A percentile compares a stretch with the other conserved stretches of the same genome.
Conservation (phyloP, 2,329 filamentous ascomycete species). For the Byssochlamys sp. region DNA sequence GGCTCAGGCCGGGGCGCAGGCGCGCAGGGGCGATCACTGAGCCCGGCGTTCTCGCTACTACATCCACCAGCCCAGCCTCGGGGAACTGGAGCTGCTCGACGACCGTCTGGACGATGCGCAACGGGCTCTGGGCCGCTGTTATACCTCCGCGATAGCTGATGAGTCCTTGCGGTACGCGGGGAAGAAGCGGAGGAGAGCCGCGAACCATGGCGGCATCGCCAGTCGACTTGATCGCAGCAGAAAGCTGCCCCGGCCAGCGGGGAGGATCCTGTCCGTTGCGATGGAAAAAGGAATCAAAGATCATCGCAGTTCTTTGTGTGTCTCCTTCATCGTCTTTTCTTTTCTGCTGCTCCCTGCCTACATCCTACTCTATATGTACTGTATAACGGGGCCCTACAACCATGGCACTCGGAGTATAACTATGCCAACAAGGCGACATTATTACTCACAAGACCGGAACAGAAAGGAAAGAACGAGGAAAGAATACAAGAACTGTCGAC, state of each 20-base stretch:
- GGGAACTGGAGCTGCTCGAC: conserved; percentile 5
- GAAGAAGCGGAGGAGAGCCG: not conserved
- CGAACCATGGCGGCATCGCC: not conserved
- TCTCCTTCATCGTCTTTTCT: not conserved
- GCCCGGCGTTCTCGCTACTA: not conserved
- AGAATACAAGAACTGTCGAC: not conserved
- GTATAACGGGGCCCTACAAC: not conserved
- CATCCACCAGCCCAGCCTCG: not conserved
- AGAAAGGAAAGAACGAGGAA: not conserved
- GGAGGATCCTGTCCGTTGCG: not conserved
- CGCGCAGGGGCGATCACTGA: not conserved
- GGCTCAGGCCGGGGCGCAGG: not conserved
- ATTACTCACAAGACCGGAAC: not conserved
- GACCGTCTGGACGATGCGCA: conserved; percentile 10
- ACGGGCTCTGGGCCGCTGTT: conserved; percentile 4
- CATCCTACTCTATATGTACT: not conserved
- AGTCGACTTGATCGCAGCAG: not conserved
- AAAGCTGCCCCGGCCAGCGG: not conserved
- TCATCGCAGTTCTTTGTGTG: no score
- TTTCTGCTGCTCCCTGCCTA: not conserved
- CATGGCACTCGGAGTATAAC: not conserved
- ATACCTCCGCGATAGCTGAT: conserved; percentile 1
- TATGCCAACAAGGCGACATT: not conserved
- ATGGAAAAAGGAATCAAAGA: not conserved
- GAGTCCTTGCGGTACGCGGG: not conserved